A percentile compares a stretch with the other conserved stretches of the same genome.
phyloP scores from a whole-genome alignment of 345 rosid genomes.

The Hibiscus trionum region DNA sequence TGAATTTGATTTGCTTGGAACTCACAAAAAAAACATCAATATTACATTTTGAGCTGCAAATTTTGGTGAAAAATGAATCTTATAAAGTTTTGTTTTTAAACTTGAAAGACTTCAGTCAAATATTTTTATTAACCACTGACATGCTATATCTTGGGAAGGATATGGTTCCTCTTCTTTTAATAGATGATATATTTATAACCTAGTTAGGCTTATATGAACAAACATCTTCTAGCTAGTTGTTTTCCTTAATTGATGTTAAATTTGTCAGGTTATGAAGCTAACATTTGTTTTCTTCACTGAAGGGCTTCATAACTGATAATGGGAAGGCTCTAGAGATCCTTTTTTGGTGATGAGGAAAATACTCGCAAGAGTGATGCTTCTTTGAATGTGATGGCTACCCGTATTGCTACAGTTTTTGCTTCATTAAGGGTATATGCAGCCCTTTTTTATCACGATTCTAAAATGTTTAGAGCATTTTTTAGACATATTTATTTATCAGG shows the following conservation, averaged over 20 bases:
- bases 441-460: conserved; percentile 16
- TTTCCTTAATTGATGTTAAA: conserved; percentile 2
- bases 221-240: conserved; percentile 8
- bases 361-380: conserved; percentile 70
- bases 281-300: conserved; percentile 8
- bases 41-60: not conserved
- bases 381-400: conserved; percentile 86
- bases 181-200: not conserved
- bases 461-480: conserved; percentile 14
- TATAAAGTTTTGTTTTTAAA: not conserved
- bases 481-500: conserved; percentile 40
- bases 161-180: not conserved
- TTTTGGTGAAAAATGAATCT: not conserved
- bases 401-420: conserved; percentile 96
- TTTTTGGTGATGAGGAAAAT: conserved; percentile 71
- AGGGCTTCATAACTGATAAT: conserved; percentile 91
- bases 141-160: not conserved
- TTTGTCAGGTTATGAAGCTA: not conserved
- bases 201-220: not conserved
- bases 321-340: conserved; percentile 88
- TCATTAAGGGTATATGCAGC: conserved; percentile 68
- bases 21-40: not conserved
- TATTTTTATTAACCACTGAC: not conserved
- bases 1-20: not conserved
- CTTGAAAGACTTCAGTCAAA: not conserved